These are phyloP conservation scores for Larix sibirica DNA, from an alignment of 83 land plant species.

Conservation along the genomic window DNA sequence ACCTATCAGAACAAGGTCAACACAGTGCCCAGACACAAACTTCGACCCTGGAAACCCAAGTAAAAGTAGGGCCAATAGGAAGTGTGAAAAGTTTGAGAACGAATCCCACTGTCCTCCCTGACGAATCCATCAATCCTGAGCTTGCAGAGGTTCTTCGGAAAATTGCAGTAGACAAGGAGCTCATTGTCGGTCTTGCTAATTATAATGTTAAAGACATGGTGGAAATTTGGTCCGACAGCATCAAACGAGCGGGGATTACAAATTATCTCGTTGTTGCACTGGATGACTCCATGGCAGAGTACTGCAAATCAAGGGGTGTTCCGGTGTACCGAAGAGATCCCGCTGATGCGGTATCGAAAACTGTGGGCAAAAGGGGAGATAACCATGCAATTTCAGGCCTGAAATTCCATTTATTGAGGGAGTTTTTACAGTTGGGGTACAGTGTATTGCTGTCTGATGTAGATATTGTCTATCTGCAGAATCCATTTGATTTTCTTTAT, in stretches of 20 bases:
- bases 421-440: conserved; percentile 94
- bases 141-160: conserved; percentile 69
- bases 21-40: conserved; percentile 62
- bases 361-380: conserved; percentile 60
- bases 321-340: conserved; percentile 85
- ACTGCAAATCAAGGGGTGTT: conserved; percentile 73
- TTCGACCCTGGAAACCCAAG: conserved; percentile 33
- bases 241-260: conserved; percentile 65
- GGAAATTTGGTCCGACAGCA: conserved; percentile 68
- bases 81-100: conserved; percentile 81
- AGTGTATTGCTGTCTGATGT: conserved; percentile 95
- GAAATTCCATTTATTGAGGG: conserved; percentile 84
- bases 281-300: conserved; percentile 65
- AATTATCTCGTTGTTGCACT: conserved; percentile 92
- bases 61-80: conserved; percentile 86
- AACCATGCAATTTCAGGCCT: conserved; percentile 87
- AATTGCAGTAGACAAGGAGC: conserved; percentile 74
- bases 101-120: conserved; percentile 76
- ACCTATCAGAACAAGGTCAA: conserved; percentile 55
- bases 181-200: conserved; percentile 91
- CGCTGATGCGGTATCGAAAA: conserved; percentile 55
- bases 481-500: conserved; percentile 84
- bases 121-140: conserved; percentile 83
- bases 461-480: conserved; percentile 92
- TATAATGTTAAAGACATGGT: conserved; percentile 76